phyloP scores from a whole-genome alignment of 176 grass and related monocot genomes.

The Carex scoparia region DNA sequence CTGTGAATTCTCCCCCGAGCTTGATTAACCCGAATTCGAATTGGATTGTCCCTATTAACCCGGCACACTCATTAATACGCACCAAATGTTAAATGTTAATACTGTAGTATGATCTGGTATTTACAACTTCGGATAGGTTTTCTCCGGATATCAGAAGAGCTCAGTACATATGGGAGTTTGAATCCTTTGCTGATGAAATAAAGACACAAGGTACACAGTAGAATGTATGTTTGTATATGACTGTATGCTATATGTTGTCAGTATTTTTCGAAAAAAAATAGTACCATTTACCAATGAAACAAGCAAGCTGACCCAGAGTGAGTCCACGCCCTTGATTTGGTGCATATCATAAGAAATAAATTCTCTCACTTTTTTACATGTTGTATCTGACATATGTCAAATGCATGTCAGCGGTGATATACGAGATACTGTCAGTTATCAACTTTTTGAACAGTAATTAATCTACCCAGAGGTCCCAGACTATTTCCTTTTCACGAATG shows the following conservation, averaged over 20 bases:
- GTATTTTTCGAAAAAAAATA: not conserved
- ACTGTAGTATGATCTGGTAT: too few relatives aligned
- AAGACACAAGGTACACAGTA: not conserved
- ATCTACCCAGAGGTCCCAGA: not conserved
- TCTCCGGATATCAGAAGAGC: not conserved
- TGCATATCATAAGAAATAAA: constrained; percentile 6
- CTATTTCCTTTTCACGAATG: not conserved
- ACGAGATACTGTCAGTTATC: not conserved
- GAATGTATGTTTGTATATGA: not conserved
- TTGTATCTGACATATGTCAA: constrained; percentile 5
- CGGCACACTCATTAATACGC: too few relatives aligned
- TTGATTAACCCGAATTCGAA: too few relatives aligned
- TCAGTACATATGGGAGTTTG: not conserved
- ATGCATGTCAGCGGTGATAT: constrained; percentile 6
- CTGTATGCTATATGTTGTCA: not conserved
- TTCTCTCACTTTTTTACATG: not conserved
- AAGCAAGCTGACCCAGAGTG: not conserved
- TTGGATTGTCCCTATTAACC: too few relatives aligned
- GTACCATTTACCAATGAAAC: not conserved
- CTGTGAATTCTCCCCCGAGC: too few relatives aligned
- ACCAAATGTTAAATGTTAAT: too few relatives aligned
- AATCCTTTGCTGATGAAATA: constrained; percentile 5
- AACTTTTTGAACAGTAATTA: not conserved
- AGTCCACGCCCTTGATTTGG: not conserved
- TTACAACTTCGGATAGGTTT: not conserved